These are phyloP conservation scores for Termitomyces sp. DNA, from an alignment of 768 basidiomycete species.

Conservation along the genomic window DNA sequence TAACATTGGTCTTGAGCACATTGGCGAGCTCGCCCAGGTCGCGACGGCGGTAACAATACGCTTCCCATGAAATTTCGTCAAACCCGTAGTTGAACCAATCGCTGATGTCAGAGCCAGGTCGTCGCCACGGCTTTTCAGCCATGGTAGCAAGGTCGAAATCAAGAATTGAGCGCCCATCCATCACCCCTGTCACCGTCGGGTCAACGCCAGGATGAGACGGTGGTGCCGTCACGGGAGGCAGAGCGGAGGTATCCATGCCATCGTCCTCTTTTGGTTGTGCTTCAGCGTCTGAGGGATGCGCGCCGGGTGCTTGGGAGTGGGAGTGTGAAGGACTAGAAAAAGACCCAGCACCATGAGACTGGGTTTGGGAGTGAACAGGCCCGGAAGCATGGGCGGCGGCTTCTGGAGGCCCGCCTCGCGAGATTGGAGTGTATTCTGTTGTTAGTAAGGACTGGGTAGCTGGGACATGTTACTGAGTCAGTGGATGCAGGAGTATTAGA, in stretches of 20 bases:
- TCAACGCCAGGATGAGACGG: constrained; percentile 79
- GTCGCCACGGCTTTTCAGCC: constrained; percentile 85
- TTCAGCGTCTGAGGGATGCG: constrained; percentile 6
- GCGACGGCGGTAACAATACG: constrained; percentile 80
- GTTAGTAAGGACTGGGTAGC: constrained; percentile 57
- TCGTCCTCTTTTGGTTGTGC: constrained; percentile 28
- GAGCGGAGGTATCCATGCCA: constrained; percentile 55
- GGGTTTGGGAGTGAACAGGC: neutral
- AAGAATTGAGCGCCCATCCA: constrained; percentile 75
- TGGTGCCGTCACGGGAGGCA: constrained; percentile 66
- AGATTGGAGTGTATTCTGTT: constrained; percentile 77
- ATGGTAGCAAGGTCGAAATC: constrained; percentile 76
- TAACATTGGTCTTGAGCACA: constrained; percentile 76
- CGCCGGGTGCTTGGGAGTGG: constrained; percentile 13
- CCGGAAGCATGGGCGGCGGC: neutral
- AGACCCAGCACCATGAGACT: neutral
- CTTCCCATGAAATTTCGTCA: constrained; percentile 94
- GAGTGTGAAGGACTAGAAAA: neutral
- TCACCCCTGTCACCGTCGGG: constrained; percentile 53
- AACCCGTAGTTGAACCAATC: constrained; percentile 99
- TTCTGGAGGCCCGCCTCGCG: constrained; percentile 43
- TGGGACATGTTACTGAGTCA: constrained; percentile 13
- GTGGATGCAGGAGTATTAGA: neutral
- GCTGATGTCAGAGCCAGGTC: constrained; percentile 86
- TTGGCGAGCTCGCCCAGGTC: constrained; percentile 76